Evolutionary conservation across 345 rosid genomes (phyloP).

Genomic region (Dimocarpus longan): DNA sequence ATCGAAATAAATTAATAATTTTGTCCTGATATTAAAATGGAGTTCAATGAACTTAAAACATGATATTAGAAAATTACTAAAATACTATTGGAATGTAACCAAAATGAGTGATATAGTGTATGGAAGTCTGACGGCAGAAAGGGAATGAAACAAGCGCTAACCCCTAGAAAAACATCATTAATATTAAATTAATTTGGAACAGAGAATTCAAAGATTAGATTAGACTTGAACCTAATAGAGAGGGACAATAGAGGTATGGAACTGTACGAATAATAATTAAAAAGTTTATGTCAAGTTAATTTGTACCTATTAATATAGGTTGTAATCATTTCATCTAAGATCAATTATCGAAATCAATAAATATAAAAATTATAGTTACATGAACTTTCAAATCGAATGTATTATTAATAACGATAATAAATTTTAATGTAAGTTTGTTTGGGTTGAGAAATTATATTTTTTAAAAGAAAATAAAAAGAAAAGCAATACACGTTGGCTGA

Average conservation of each 20-base stretch:
- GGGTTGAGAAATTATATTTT: too few species aligned
- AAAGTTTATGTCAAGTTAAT: neutral
- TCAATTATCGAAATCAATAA: too few species aligned
- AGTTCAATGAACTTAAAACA: conserved; percentile 4
- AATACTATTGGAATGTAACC: neutral
- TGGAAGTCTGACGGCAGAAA: neutral
- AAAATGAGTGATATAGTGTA: neutral
- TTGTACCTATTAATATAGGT: too few species aligned
- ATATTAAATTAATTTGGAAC: neutral
- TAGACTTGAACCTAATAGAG: neutral
- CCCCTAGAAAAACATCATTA: neutral
- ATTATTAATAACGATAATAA: too few species aligned
- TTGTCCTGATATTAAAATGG: neutral
- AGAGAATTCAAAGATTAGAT: neutral
- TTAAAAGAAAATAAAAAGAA: neutral
- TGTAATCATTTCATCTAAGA: too few species aligned
- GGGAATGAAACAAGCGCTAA: neutral
- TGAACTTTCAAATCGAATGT: too few species aligned
- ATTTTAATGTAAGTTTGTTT: too few species aligned
- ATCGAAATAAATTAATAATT: neutral
- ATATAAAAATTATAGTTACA: too few species aligned
- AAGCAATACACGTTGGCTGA: conserved; percentile 13
- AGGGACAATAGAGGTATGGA: neutral
- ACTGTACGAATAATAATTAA: neutral
- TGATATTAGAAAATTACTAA: neutral